Percentiles rank a stretch among this genome's conserved stretches.
Conservation (phyloP, 305 asterid genomes). For the Galium porrigens region DNA sequence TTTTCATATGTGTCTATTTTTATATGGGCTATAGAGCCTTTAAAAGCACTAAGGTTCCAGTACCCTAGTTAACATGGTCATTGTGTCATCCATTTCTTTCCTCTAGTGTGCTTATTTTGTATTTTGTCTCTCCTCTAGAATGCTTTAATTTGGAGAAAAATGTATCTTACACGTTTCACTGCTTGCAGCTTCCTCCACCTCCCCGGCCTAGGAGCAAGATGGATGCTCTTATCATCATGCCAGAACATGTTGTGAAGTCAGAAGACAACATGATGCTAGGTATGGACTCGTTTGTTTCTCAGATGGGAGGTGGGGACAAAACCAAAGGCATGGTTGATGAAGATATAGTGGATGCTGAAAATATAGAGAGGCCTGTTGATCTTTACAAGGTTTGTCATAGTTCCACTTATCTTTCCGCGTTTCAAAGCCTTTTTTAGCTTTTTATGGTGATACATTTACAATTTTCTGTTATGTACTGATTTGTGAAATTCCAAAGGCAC, state of each 20-base stretch:
- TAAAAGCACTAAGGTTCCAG: neutral
- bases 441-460: neutral
- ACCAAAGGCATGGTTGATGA: constrained; percentile 26
- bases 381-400: constrained; percentile 57
- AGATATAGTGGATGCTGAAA: constrained; percentile 47
- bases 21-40: neutral
- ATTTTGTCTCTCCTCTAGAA: neutral
- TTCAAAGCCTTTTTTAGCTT: neutral
- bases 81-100: neutral
- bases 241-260: constrained; percentile 34
- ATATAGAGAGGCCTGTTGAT: constrained; percentile 86
- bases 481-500: neutral
- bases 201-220: constrained; percentile 75
- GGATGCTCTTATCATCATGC: constrained; percentile 69
- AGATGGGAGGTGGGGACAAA: constrained; percentile 20
- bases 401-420: neutral
- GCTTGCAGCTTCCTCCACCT: constrained; percentile 74
- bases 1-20: neutral
- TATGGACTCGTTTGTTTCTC: constrained; percentile 22
- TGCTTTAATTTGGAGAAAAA: neutral
- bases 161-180: constrained; percentile 4
- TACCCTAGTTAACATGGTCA: neutral
- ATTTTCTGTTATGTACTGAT: neutral
- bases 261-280: constrained; percentile 23
- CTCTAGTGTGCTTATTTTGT: neutral